Evolutionary conservation across 768 basidiomycete species (phyloP).

Genomic region (Podaxis sp.): DNA sequence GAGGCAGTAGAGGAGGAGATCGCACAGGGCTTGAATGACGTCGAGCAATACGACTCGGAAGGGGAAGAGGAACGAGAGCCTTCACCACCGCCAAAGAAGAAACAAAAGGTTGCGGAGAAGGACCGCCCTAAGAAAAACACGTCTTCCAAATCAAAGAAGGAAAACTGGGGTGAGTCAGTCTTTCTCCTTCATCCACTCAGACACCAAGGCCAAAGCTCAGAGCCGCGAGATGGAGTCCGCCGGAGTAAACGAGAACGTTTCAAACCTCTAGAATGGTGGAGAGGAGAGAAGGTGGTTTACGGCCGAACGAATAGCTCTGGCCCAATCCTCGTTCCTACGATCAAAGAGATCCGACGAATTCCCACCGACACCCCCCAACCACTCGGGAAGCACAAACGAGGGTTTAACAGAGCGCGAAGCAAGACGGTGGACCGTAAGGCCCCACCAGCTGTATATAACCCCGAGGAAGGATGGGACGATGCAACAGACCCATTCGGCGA

Average conservation of each 20-base stretch:
- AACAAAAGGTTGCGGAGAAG: conserved; percentile 25
- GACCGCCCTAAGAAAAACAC: conserved; percentile 21
- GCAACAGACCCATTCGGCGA: conserved; percentile 63
- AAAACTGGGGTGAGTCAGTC: conserved; percentile 34
- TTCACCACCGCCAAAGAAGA: conserved; percentile 33
- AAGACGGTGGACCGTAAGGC: conserved; percentile 47
- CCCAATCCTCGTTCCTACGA: conserved; percentile 56
- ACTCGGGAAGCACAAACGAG: conserved; percentile 33
- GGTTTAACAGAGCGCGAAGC: conserved; percentile 44
- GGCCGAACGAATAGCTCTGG: conserved; percentile 46
- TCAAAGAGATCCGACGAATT: conserved; percentile 66
- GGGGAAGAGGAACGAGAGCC: conserved; percentile 26
- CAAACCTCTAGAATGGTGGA: conserved; percentile 87
- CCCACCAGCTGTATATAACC: conserved; percentile 32
- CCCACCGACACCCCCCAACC: conserved; percentile 38
- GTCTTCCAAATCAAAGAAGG: conserved; percentile 33
- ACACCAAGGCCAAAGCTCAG: conserved; percentile 20
- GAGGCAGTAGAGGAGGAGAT: conserved; percentile 43
- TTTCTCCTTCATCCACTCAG: not conserved
- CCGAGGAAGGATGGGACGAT: conserved; percentile 86
- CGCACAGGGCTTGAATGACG: conserved; percentile 37
- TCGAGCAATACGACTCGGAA: conserved; percentile 32
- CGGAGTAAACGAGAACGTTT: conserved; percentile 68
- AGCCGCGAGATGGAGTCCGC: conserved; percentile 55
- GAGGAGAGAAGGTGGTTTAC: conserved; percentile 87